phyloP scores from a whole-genome alignment of 345 rosid genomes.

The Cardamine resedifolia region DNA sequence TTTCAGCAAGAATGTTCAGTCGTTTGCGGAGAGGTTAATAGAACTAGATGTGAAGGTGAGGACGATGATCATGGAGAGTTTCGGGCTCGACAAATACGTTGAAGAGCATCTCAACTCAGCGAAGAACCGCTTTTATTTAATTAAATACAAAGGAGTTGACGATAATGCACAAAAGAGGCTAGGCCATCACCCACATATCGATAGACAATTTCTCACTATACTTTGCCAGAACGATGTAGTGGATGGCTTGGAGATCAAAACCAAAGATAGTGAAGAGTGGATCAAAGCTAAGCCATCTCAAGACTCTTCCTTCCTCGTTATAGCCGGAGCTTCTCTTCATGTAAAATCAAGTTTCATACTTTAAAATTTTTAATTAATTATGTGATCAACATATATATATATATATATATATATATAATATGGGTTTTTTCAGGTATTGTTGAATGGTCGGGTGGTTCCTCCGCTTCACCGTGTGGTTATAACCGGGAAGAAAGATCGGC shows the following conservation, averaged over 20 bases:
- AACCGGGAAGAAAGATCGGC: slow-evolving; percentile 22
- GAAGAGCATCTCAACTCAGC: slow-evolving; percentile 41
- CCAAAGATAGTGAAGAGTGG: slow-evolving; percentile 44
- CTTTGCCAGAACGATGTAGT: slow-evolving; percentile 52
- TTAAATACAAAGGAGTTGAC: slow-evolving; percentile 39
- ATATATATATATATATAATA: too few species aligned
- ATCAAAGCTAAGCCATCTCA: slow-evolving; percentile 47
- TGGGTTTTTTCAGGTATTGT: slow-evolving; percentile 25
- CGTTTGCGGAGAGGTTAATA: slow-evolving; percentile 21
- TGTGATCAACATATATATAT: not conserved
- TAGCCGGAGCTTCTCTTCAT: slow-evolving; percentile 52
- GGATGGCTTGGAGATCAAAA: slow-evolving; percentile 48
- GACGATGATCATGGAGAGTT: slow-evolving; percentile 58
- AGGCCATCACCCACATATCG: slow-evolving; percentile 47
- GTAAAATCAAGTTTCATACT: slow-evolving; percentile 28
- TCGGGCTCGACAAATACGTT: slow-evolving; percentile 41
- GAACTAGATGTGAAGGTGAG: slow-evolving; percentile 47
- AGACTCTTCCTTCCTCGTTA: slow-evolving; percentile 44
- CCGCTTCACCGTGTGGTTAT: slow-evolving; percentile 34
- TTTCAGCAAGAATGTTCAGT: slow-evolving; percentile 34
- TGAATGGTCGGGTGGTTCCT: slow-evolving; percentile 36
- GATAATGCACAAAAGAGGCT: slow-evolving; percentile 11
- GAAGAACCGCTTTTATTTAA: slow-evolving; percentile 40
- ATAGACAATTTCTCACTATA: slow-evolving; percentile 44
- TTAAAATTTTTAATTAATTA: not conserved